Evolutionary conservation across 2,329 filamentous ascomycete species (phyloP).

Genomic region (Aspergillus pseudonomiae): DNA sequence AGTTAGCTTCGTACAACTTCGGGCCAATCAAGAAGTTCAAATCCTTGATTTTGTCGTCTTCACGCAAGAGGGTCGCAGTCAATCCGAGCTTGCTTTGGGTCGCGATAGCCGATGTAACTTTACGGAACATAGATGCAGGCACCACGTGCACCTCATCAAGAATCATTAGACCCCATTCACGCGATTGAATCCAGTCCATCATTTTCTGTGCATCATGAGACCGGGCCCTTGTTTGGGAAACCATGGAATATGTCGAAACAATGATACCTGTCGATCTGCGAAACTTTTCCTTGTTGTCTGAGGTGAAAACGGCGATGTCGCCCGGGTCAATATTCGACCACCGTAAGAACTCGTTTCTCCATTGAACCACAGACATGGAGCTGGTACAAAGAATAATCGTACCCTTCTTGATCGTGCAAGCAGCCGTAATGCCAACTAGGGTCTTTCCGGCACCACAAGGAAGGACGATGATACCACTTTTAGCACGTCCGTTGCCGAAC

Average conservation of each 20-base stretch:
- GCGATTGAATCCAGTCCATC: slow-evolving; percentile 87
- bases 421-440: slow-evolving; percentile 95
- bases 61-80: slow-evolving; percentile 89
- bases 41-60: slow-evolving; percentile 98
- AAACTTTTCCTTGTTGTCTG: slow-evolving; percentile 85
- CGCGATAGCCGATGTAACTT: slow-evolving; percentile 89
- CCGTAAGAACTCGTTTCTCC: slow-evolving; percentile 93
- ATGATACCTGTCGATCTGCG: slow-evolving; percentile 91
- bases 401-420: slow-evolving; percentile 96
- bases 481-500: slow-evolving; percentile 97
- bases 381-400: slow-evolving; percentile 94
- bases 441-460: slow-evolving; percentile 98
- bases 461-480: slow-evolving; percentile 95
- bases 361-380: slow-evolving; percentile 97
- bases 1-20: slow-evolving; percentile 97
- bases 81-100: slow-evolving; percentile 93
- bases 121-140: slow-evolving; percentile 92
- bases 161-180: slow-evolving; percentile 97
- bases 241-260: slow-evolving; percentile 98
- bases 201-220: slow-evolving; percentile 95
- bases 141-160: slow-evolving; percentile 98
- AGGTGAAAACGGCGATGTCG: slow-evolving; percentile 93
- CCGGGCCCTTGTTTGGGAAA: slow-evolving; percentile 84
- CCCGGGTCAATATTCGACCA: slow-evolving; percentile 98
- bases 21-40: slow-evolving; percentile 96